phyloP scores from a whole-genome alignment of 2,329 filamentous ascomycete species.

The Curvularia spicifera region DNA sequence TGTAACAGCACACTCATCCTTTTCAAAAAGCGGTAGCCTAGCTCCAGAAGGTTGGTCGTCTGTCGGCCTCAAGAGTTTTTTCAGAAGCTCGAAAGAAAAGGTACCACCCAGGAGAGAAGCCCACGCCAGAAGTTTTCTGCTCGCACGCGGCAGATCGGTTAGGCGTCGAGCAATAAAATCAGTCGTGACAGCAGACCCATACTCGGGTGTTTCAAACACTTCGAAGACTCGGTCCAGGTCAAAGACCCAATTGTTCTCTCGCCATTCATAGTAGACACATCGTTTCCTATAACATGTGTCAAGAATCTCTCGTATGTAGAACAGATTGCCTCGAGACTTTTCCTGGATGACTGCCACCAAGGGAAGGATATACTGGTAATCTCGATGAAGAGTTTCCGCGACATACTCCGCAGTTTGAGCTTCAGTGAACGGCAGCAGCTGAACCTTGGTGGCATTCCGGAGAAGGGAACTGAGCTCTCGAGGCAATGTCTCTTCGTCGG shows the following conservation, averaged over 20 bases:
- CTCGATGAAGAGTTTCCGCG: slow-evolving; percentile 76
- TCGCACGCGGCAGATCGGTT: slow-evolving; percentile 73
- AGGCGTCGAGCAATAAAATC: slow-evolving; percentile 82
- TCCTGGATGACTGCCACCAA: slow-evolving; percentile 86
- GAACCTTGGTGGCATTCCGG: slow-evolving; percentile 65
- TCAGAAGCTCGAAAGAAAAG: slow-evolving; percentile 84
- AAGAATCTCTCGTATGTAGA: slow-evolving; percentile 90
- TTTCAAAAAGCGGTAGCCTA: slow-evolving; percentile 58
- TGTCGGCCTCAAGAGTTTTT: slow-evolving; percentile 76
- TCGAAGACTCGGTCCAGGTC: slow-evolving; percentile 85
- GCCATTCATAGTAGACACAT: slow-evolving; percentile 91
- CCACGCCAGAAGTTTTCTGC: slow-evolving; percentile 85
- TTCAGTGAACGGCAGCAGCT: slow-evolving; percentile 76
- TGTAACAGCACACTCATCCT: slow-evolving; percentile 72
- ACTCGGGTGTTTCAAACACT: slow-evolving; percentile 78
- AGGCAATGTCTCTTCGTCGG: slow-evolving; percentile 50
- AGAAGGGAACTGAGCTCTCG: slow-evolving; percentile 49
- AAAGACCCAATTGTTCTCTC: slow-evolving; percentile 77
- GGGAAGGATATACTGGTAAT: slow-evolving; percentile 73
- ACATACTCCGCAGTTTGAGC: slow-evolving; percentile 84
- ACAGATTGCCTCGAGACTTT: slow-evolving; percentile 86
- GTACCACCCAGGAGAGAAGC: slow-evolving; percentile 79
- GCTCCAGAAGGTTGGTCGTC: slow-evolving; percentile 54
- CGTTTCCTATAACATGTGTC: slow-evolving; percentile 84
- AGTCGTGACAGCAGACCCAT: slow-evolving; percentile 79